Evolutionary conservation across 345 rosid genomes (phyloP).

Genomic region (Combretum micranthum): DNA sequence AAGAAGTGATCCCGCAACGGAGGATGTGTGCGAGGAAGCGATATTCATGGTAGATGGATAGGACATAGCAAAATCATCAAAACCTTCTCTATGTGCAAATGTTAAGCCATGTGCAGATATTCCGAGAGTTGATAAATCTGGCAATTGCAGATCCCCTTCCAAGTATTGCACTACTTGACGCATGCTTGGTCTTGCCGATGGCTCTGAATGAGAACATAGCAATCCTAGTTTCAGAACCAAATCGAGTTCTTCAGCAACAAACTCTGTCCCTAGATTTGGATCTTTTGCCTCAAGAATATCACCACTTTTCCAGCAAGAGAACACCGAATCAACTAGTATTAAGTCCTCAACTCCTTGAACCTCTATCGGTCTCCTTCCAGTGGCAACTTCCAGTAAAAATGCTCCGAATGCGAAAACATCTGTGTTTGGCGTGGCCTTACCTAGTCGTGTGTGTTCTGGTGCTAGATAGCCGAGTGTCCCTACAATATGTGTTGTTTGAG

Average conservation of each 20-base stretch:
- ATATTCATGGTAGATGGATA: conserved; percentile 25
- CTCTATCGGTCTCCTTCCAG: conserved; percentile 42
- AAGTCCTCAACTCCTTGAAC: conserved; percentile 7
- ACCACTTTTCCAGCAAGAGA: conserved; percentile 26
- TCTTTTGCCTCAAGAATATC: conserved; percentile 25
- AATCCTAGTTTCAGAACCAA: conserved; percentile 36
- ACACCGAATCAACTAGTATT: conserved; percentile 32
- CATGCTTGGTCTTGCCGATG: conserved; percentile 30
- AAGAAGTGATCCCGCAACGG: conserved; percentile 42
- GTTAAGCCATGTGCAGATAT: conserved; percentile 27
- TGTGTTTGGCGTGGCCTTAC: conserved; percentile 26
- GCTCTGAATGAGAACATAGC: conserved; percentile 26
- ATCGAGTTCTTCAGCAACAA: conserved; percentile 27
- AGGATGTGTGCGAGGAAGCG: conserved; percentile 24
- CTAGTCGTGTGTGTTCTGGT: conserved; percentile 34
- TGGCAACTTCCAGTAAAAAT: conserved; percentile 40
- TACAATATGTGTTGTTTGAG: conserved; percentile 25
- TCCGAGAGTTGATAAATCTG: neutral
- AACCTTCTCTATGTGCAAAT: conserved; percentile 28
- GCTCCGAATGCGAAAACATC: conserved; percentile 46
- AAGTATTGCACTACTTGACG: conserved; percentile 16
- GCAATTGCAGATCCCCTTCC: conserved; percentile 3
- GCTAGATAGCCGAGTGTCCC: conserved; percentile 53
- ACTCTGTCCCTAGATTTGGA: conserved; percentile 23
- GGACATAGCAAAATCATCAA: conserved; percentile 31